A percentile compares a stretch with the other conserved stretches of the same genome.
phyloP scores from a whole-genome alignment of 177 flowering plant species.

The Tripterygium wilfordii region DNA sequence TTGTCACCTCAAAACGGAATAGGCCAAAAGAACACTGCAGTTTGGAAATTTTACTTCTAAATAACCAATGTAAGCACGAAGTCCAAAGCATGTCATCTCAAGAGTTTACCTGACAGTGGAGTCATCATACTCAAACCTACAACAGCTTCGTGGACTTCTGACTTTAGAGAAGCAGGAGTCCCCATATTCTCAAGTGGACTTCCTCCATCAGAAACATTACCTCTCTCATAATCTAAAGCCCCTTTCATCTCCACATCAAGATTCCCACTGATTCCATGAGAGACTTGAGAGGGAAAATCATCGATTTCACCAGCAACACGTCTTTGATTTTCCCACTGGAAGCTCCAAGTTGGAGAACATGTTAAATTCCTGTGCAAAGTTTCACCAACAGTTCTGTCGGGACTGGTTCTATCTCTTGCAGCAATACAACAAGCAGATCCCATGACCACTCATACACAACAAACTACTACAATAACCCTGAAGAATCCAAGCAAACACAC shows the following conservation, averaged over 20 bases:
- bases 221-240: conserved; percentile 21
- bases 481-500: too few relatives aligned
- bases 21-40: too few relatives aligned
- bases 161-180: conserved; percentile 34
- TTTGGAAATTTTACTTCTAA: too few relatives aligned
- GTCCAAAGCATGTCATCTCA: too few relatives aligned
- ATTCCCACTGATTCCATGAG: conserved; percentile 21
- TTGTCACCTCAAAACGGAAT: too few relatives aligned
- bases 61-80: too few relatives aligned
- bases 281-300: conserved; percentile 16
- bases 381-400: conserved; percentile 22
- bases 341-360: conserved; percentile 68
- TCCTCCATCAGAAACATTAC: conserved; percentile 34
- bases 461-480: too few relatives aligned
- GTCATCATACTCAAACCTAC: conserved; percentile 11
- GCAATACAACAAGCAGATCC: conserved; percentile 67
- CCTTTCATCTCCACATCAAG: conserved; percentile 28
- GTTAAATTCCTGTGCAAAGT: conserved; percentile 29
- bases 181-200: conserved; percentile 31
- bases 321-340: conserved; percentile 45
- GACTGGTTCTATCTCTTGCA: conserved; percentile 36
- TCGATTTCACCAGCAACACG: conserved; percentile 47
- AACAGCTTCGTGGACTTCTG: conserved; percentile 30
- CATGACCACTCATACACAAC: conserved; percentile 21
- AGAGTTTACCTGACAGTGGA: conserved; percentile 34